These are phyloP conservation scores for Cordyceps tenuipes DNA, from an alignment of 2,329 filamentous ascomycete species.

Conservation along the genomic window DNA sequence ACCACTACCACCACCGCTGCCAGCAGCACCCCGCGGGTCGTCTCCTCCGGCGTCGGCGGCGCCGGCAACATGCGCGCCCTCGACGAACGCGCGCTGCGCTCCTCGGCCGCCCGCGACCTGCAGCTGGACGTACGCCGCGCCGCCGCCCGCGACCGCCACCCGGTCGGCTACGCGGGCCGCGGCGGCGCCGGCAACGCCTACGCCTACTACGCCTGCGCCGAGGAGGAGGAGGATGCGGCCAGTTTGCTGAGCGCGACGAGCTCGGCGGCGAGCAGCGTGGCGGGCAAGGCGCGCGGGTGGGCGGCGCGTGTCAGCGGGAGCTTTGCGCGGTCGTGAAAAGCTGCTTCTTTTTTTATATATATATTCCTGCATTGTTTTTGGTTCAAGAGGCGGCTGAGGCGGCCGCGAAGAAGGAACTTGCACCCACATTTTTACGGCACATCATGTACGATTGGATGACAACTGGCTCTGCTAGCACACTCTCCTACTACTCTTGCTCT, in stretches of 20 bases:
- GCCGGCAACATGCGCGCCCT: constrained; percentile 54
- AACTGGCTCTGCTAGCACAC: not conserved
- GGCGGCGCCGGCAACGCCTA: constrained; percentile 60
- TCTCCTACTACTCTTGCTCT: not conserved
- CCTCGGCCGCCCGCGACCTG: constrained; percentile 42
- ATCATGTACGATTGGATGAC: too few species aligned
- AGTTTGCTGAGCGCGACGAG: constrained; percentile 14
- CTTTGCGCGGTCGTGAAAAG: constrained; percentile 1
- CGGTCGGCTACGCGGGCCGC: constrained; percentile 55
- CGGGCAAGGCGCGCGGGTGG: not conserved
- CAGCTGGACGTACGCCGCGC: constrained; percentile 39
- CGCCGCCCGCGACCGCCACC: constrained; percentile 29
- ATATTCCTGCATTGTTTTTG: too few species aligned
- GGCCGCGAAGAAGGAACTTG: too few species aligned
- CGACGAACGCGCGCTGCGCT: constrained; percentile 34
- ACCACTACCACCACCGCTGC: constrained; percentile 27
- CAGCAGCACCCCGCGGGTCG: constrained; percentile 37
- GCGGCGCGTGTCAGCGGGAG: constrained; percentile 22
- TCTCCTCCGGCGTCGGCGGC: constrained; percentile 59
- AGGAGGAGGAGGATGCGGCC: constrained; percentile 14
- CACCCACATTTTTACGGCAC: too few species aligned
- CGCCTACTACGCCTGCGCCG: constrained; percentile 32
- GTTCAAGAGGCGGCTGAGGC: too few species aligned
- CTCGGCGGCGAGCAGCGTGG: constrained; percentile 16
- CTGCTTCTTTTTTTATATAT: too few species aligned